Evolutionary conservation across 495 filamentous ascomycete species (phyloP).

Genomic region (Lasiosphaeria miniovina): DNA sequence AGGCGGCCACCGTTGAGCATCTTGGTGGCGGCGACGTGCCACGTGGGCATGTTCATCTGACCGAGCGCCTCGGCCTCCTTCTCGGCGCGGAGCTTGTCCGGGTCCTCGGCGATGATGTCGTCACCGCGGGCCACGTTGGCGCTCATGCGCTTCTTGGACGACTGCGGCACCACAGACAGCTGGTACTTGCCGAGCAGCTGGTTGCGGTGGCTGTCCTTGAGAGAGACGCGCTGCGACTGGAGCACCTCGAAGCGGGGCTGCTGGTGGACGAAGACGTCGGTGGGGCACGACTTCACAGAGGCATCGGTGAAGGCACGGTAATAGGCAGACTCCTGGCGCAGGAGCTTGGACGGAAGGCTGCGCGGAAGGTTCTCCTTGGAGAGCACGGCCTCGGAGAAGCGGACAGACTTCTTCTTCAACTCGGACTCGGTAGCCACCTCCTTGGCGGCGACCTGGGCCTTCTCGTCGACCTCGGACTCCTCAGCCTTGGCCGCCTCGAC

Average conservation of each 20-base stretch:
- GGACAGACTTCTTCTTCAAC: conserved; percentile 65
- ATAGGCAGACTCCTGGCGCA: conserved; percentile 74
- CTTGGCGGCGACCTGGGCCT: conserved; percentile 28
- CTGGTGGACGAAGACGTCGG: conserved; percentile 80
- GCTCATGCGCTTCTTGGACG: conserved; percentile 56
- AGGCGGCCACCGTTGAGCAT: conserved; percentile 77
- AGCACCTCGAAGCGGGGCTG: conserved; percentile 84
- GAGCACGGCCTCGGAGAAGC: conserved; percentile 62
- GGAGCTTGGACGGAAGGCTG: conserved; percentile 43
- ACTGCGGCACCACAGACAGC: conserved; percentile 53
- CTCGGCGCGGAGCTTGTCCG: conserved; percentile 63
- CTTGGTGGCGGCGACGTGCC: conserved; percentile 76
- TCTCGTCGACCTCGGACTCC: conserved; percentile 21
- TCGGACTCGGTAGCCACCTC: conserved; percentile 27
- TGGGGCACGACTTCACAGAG: conserved; percentile 52
- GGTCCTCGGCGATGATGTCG: conserved; percentile 50
- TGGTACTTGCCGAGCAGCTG: conserved; percentile 78
- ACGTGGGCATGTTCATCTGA: conserved; percentile 71
- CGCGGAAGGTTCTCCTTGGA: conserved; percentile 41
- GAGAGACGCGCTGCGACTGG: conserved; percentile 71
- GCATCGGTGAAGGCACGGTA: conserved; percentile 83
- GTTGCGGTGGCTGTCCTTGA: conserved; percentile 61
- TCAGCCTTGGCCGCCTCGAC: background rate
- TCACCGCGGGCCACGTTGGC: conserved; percentile 57
- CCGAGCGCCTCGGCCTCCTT: conserved; percentile 75